Evolutionary conservation across 495 filamentous ascomycete genomes (phyloP), one percentile per base, ranked within the genome.

Genomic region (Aspergillus incahuasiensis): DNA sequence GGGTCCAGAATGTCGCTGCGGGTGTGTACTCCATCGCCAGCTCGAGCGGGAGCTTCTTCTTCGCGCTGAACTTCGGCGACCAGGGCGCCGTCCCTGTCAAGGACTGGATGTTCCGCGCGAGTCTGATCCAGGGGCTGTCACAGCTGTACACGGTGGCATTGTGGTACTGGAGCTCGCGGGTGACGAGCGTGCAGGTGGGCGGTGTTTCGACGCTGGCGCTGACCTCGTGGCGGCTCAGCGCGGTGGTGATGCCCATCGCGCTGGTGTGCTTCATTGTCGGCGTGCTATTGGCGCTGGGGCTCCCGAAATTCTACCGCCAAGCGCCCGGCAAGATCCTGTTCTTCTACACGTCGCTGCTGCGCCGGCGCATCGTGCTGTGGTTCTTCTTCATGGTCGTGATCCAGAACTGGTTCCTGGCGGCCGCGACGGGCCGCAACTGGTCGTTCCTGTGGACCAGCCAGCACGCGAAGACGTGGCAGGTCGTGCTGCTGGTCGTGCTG

Each of bases 261-360:
- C 12, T 68, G 12, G 64, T 74, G 52, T 55, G 76, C 3, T 76
- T 70, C 67, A 48, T 48, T 2, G 54, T 77, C 7, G 74, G 73
- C 1, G 19, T 72, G 12, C 52, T 77, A 8, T 44, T 77, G 13
- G 67, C 60, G 41, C 68, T 73, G 19, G 74, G 74, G 5, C 58
- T 77, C 30, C 74, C 74, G 28, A 74, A 76, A 42, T 77, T 75
- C 55, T 77, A 77, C 56, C 73, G 81, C 44, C 84, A 86, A 58
- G 67, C 74, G 3, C 86, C 87, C 0, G 87, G 85, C 41, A 79
- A 79, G 43, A 80, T 89, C 0, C 86, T 87, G 1, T 76, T 73
- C 0, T 77, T 77, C 61, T 77, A 77, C 58, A 70, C 68, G 47
- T 74, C 74, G 0, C 65, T 77, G 6, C 68, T 74, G 45, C 62